A percentile compares a stretch with the other conserved stretches of the same genome.
phyloP scores from a whole-genome alignment of 169 alveolate genomes.

The Plasmodium ovale region DNA sequence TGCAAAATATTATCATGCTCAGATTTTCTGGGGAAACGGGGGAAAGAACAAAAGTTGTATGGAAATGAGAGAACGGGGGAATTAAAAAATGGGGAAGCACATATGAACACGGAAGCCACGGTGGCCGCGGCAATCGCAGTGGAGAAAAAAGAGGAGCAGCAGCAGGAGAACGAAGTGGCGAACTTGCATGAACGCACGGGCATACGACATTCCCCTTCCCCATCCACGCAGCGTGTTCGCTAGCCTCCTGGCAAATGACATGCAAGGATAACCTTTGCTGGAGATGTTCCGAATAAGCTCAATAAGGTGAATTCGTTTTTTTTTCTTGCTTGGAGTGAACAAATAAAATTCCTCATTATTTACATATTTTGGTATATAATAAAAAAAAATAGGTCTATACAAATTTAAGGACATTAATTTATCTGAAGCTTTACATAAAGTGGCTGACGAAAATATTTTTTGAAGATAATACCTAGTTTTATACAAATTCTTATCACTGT shows the following conservation, averaged over 20 bases:
- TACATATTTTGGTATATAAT: slow-evolving; percentile 27
- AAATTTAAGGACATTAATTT: slow-evolving; percentile 60
- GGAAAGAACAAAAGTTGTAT: neutral
- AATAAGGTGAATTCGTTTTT: slow-evolving; percentile 20
- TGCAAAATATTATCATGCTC: slow-evolving; percentile 55
- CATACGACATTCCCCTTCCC: too few relatives aligned
- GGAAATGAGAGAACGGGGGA: neutral
- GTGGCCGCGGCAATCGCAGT: too few relatives aligned
- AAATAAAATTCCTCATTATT: slow-evolving; percentile 66
- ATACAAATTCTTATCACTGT: slow-evolving; percentile 7
- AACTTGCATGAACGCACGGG: too few relatives aligned
- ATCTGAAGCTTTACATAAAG: slow-evolving; percentile 65
- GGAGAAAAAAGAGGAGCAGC: too few relatives aligned
- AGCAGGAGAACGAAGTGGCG: too few relatives aligned
- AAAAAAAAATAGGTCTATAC: slow-evolving; percentile 72
- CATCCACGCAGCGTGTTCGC: too few relatives aligned
- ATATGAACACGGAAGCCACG: too few relatives aligned
- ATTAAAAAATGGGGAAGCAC: neutral
- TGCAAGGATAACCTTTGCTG: slow-evolving; percentile 3
- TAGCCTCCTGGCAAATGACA: too few relatives aligned
- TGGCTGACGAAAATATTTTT: slow-evolving; percentile 57
- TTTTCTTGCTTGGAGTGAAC: slow-evolving; percentile 1
- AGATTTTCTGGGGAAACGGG: slow-evolving; percentile 15
- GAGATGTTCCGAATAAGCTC: slow-evolving; percentile 11
- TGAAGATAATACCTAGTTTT: slow-evolving; percentile 61